phyloP scores from a whole-genome alignment of 202 grass and related monocot species.

The Dendrocalamus latiflorus region DNA sequence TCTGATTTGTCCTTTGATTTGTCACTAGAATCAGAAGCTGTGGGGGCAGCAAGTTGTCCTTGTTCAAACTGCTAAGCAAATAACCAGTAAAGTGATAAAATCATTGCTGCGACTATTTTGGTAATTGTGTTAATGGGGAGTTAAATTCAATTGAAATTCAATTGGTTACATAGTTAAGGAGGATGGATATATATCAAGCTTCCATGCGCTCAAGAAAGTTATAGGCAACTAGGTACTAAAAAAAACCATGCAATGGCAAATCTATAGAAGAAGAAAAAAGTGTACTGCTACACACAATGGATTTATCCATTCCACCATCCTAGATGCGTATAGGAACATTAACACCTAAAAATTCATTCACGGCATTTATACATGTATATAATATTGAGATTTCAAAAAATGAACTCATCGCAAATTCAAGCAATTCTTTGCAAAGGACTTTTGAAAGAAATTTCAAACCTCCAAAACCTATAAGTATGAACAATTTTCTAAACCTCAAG shows the following conservation, averaged over 20 bases:
- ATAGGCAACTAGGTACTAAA: neutral
- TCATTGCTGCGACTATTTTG: neutral
- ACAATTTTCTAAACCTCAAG: constrained; percentile 6
- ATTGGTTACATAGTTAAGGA: neutral
- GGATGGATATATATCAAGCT: neutral
- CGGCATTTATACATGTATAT: neutral
- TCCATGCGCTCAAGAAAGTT: neutral
- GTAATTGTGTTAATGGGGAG: neutral
- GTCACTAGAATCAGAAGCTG: constrained; percentile 82
- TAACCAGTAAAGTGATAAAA: constrained; percentile 5
- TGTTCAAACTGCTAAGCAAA: constrained; percentile 57
- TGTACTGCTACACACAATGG: neutral
- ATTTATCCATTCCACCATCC: neutral
- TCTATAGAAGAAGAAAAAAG: neutral
- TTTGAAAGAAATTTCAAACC: neutral
- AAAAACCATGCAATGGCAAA: neutral
- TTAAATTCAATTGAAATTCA: neutral
- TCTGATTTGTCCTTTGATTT: constrained; percentile 85
- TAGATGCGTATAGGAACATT: neutral
- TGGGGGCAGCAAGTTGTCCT: constrained; percentile 47
- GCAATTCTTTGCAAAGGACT: neutral
- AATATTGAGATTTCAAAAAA: neutral
- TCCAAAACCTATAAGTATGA: neutral
- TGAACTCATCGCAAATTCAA: neutral
- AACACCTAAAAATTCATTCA: neutral